Conservation (phyloP, 2,329 filamentous ascomycete species). For the Aspergillus puulaauensis region DNA sequence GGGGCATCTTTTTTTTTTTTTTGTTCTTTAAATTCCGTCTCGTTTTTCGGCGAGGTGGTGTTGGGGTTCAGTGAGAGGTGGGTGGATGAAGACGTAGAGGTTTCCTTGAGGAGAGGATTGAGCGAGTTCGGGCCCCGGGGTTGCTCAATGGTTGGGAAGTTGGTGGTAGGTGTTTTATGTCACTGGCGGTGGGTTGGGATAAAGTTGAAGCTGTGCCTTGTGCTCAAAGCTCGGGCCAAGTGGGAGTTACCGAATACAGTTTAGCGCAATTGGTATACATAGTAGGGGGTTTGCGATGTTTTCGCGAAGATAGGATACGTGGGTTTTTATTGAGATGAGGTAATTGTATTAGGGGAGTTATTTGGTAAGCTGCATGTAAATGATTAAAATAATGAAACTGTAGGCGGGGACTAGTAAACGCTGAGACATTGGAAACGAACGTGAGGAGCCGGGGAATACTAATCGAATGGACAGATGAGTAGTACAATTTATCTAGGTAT, state of each 20-base stretch:
- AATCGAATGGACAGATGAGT: no score
- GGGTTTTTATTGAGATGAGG: no score
- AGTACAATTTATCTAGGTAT: no score
- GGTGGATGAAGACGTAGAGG: neutral
- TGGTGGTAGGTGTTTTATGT: neutral
- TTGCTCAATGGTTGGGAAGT: neutral
- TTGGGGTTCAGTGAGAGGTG: neutral
- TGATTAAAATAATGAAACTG: no score
- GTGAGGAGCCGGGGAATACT: no score
- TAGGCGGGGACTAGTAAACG: no score
- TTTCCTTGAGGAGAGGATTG: neutral
- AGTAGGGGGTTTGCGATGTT: no score
- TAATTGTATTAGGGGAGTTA: no score
- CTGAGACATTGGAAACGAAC: no score
- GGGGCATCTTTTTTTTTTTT: slow-evolving; percentile 21
- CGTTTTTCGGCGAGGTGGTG: neutral
- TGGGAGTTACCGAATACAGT: neutral
- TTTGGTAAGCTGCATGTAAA: no score
- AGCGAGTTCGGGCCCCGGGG: neutral
- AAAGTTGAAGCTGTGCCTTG: neutral
- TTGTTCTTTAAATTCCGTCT: neutral
- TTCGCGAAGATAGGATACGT: no score
- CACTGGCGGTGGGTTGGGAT: neutral
- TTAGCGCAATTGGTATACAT: neutral
- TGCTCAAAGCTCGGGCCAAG: neutral